Evolutionary conservation across 1,139 yeast species (phyloP).

Genomic region (Suhomyces atakaporum): DNA sequence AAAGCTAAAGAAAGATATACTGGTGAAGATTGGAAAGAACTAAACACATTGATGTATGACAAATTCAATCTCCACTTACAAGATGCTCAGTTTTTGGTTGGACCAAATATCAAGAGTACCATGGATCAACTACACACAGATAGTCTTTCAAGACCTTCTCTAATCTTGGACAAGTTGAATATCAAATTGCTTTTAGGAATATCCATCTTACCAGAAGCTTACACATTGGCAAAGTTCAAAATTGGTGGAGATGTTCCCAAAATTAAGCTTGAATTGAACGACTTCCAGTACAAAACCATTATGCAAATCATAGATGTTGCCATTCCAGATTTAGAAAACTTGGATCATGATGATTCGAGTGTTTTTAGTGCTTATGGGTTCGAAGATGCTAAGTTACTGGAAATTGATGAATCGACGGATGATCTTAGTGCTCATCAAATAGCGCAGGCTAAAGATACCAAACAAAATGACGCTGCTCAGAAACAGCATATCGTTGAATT

Average conservation of each 20-base stretch:
- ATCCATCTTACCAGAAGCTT: slow-evolving; percentile 82
- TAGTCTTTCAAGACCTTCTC: slow-evolving; percentile 39
- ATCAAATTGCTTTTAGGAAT: slow-evolving; percentile 74
- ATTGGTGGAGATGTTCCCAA: slow-evolving; percentile 81
- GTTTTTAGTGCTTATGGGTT: slow-evolving; percentile 39
- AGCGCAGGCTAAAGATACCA: neutral
- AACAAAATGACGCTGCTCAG: slow-evolving; percentile 11
- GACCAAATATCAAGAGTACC: slow-evolving; percentile 76
- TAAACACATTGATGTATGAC: slow-evolving; percentile 86
- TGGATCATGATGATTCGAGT: slow-evolving; percentile 34
- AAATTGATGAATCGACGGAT: slow-evolving; percentile 22
- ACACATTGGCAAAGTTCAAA: slow-evolving; percentile 68
- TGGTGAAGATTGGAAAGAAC: slow-evolving; percentile 66
- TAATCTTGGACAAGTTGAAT: slow-evolving; percentile 75
- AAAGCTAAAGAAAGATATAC: slow-evolving; percentile 70
- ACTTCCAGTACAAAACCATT: slow-evolving; percentile 84
- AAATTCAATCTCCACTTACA: slow-evolving; percentile 73
- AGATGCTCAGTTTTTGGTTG: slow-evolving; percentile 87
- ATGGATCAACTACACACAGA: slow-evolving; percentile 65
- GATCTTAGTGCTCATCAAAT: neutral
- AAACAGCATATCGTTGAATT: slow-evolving; percentile 71
- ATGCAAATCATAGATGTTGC: slow-evolving; percentile 74
- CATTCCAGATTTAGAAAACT: slow-evolving; percentile 58
- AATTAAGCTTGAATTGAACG: slow-evolving; percentile 73
- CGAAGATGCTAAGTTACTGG: slow-evolving; percentile 15